A percentile compares a stretch with the other conserved stretches of the same genome.
These are phyloP conservation scores for Odonthalia washingtoniensis DNA, from an alignment of 31 red algal genomes.

Conservation along the genomic window DNA sequence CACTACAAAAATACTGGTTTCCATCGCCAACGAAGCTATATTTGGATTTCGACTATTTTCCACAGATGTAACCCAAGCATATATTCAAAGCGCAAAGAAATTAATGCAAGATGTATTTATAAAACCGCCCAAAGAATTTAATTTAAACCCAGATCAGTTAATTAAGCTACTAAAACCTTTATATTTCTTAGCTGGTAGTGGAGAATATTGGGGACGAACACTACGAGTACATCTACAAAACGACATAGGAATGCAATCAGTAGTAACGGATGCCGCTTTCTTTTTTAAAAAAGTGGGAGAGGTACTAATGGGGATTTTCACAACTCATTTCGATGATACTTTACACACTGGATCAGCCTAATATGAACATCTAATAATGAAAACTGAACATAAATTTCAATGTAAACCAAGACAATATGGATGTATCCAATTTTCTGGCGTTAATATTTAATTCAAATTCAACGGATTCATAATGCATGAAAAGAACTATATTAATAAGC, in stretches of 20 bases:
- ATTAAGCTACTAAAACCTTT: constrained; percentile 26
- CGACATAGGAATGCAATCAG: constrained; percentile 43
- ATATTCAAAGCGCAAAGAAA: too few species aligned
- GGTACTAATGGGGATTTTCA: not conserved
- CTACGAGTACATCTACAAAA: constrained; percentile 24
- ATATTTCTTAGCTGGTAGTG: constrained; percentile 45
- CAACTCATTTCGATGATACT: constrained; percentile 42
- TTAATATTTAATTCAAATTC: too few species aligned
- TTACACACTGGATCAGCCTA: constrained; percentile 5
- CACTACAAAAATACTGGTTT: too few species aligned
- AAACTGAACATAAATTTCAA: constrained; percentile 16
- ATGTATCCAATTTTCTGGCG: constrained; percentile 36
- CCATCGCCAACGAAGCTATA: too few species aligned
- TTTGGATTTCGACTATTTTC: too few species aligned
- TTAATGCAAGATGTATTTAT: too few species aligned
- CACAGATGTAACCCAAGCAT: too few species aligned
- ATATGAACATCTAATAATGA: not conserved
- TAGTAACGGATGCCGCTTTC: constrained; percentile 35
- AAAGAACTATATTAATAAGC: not conserved
- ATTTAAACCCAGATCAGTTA: constrained; percentile 14
- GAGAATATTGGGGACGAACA: constrained; percentile 52
- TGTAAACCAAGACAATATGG: not conserved
- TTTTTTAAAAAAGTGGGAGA: constrained; percentile 7
- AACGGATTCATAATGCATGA: not conserved
- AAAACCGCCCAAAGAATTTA: too few species aligned